Conservation (phyloP, 1,284 basidiomycete genomes). For the Rhodotorula mucilaginosa region DNA sequence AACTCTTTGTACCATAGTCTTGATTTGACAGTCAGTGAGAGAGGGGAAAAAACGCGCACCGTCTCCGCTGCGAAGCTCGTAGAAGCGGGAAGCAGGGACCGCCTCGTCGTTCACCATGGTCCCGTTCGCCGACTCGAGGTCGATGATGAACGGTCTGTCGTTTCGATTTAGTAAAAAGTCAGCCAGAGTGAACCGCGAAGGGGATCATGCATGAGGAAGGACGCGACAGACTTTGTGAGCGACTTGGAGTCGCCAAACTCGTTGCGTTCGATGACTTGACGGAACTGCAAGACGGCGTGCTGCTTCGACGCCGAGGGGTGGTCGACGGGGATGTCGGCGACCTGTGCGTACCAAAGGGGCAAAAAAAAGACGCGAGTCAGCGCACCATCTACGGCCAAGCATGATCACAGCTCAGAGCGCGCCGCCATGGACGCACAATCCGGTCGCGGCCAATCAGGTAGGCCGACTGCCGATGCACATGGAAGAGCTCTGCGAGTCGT, state of each 20-base stretch:
- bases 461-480: conserved; percentile 87
- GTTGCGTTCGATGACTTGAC: conserved; percentile 78
- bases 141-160: conserved; percentile 84
- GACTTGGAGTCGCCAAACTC: conserved; percentile 79
- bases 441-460: conserved; percentile 90
- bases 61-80: conserved; percentile 81
- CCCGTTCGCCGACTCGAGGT: conserved; percentile 94
- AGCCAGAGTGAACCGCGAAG: too few relatives aligned
- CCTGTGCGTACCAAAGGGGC: conserved; percentile 42
- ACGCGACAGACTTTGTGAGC: conserved; percentile 67
- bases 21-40: too few relatives aligned
- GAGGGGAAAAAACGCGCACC: conserved; percentile 57
- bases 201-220: not conserved
- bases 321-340: conserved; percentile 82
- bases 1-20: not conserved
- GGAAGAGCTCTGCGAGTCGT: conserved; percentile 68
- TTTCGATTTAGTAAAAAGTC: too few relatives aligned
- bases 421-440: conserved; percentile 56
- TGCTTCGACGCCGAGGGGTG: conserved; percentile 98
- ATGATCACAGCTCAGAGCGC: too few relatives aligned
- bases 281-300: conserved; percentile 93
- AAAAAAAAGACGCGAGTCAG: too few relatives aligned
- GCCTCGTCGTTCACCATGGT: conserved; percentile 83
- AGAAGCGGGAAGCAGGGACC: conserved; percentile 83
- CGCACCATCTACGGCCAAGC: not conserved